Evolutionary conservation across 176 grass and related monocot genomes (phyloP).

Genomic region (Bolboschoenus planiculmis): DNA sequence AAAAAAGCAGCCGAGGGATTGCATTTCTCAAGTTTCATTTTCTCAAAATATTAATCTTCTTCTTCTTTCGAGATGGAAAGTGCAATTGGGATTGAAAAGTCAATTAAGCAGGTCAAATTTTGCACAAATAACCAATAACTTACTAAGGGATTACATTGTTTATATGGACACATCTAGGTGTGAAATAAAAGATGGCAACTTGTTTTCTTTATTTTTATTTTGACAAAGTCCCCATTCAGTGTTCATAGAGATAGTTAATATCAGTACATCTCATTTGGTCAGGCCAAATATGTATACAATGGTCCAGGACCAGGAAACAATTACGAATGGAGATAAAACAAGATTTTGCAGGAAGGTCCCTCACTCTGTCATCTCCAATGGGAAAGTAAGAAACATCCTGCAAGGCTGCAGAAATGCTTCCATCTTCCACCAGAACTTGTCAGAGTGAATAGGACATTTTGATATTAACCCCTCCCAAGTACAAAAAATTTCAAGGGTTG

Average conservation of each 20-base stretch:
- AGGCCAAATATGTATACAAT: neutral
- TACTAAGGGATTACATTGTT: neutral
- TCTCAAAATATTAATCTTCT: neutral
- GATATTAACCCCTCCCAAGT: neutral
- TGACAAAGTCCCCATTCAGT: too few relatives aligned
- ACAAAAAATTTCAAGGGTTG: neutral
- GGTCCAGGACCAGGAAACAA: neutral
- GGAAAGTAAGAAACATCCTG: neutral
- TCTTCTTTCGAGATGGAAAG: neutral
- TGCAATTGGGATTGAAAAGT: neutral
- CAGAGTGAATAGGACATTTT: neutral
- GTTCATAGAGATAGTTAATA: too few relatives aligned
- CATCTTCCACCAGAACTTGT: neutral
- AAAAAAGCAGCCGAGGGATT: too few relatives aligned
- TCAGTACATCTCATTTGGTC: neutral
- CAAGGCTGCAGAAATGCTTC: neutral
- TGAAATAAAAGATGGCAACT: too few relatives aligned
- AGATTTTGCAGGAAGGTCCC: neutral
- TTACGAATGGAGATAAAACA: neutral
- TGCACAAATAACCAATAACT: neutral
- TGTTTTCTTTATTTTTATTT: too few relatives aligned
- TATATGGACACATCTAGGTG: too few relatives aligned
- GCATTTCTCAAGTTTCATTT: neutral
- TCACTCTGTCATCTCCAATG: neutral
- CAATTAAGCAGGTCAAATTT: neutral